These are phyloP conservation scores for Fusarium dimerum DNA, from an alignment of 2,329 filamentous ascomycete genomes.

Conservation along the genomic window DNA sequence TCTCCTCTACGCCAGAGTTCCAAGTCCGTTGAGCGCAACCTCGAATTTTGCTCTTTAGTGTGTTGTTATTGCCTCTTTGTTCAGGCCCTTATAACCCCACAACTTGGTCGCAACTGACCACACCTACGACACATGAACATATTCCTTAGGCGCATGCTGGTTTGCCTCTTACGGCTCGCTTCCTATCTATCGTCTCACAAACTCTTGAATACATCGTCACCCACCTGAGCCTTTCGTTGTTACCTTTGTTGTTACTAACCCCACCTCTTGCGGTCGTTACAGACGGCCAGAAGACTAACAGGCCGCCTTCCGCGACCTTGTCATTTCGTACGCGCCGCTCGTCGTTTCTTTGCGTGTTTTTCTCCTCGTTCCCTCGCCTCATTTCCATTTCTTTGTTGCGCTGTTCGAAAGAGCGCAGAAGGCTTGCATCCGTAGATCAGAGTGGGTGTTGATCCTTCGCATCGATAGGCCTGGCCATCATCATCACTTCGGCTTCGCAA, in stretches of 20 bases:
- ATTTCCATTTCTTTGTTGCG: constrained; percentile 7
- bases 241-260: not conserved
- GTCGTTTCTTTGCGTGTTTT: constrained; percentile 12
- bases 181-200: not conserved
- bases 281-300: constrained; percentile 14
- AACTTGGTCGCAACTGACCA: too few relatives aligned
- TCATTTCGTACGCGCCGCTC: constrained; percentile 18
- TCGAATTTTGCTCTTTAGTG: too few relatives aligned
- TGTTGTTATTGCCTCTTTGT: too few relatives aligned
- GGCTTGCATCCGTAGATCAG: not conserved
- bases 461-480: constrained; percentile 10
- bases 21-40: too few relatives aligned
- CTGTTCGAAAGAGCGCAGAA: constrained; percentile 1
- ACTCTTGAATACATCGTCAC: not conserved
- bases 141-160: too few relatives aligned
- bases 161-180: too few relatives aligned
- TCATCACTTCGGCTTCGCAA: constrained; percentile 17
- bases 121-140: too few relatives aligned
- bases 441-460: constrained; percentile 7
- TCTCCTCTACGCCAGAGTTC: too few relatives aligned
- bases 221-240: not conserved
- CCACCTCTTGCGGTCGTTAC: not conserved
- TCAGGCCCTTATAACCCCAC: too few relatives aligned
- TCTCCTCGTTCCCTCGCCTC: constrained; percentile 12
- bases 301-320: constrained; percentile 25